Conservation (phyloP, 2,329 filamentous ascomycete species). For the Lachnellula suecica region DNA sequence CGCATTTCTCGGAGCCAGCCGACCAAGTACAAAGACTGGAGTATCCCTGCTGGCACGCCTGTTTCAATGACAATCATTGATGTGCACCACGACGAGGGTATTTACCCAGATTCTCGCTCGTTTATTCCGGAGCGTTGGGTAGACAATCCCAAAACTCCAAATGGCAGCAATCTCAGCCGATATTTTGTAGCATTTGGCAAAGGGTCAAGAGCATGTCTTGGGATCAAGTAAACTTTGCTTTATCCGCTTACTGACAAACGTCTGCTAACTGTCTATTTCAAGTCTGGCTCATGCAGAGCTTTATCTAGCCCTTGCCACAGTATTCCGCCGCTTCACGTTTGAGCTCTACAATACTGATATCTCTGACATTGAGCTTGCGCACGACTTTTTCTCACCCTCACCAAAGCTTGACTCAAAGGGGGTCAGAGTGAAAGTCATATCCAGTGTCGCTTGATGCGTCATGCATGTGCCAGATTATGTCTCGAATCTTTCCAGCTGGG, state of each 20-base stretch:
- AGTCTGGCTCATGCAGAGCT: constrained; percentile 9
- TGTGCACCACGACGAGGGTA: constrained; percentile 11
- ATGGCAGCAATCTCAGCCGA: not conserved
- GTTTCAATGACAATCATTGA: constrained; percentile 2
- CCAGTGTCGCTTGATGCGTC: too few relatives aligned
- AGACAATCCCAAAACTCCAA: not conserved
- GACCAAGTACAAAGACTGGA: constrained; percentile 2
- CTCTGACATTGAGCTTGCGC: constrained; percentile 3
- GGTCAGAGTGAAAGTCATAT: too few relatives aligned
- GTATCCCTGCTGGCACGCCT: constrained; percentile 10
- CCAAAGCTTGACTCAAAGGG: constrained; percentile 10
- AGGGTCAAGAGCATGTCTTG: constrained; percentile 11
- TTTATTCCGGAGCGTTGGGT: constrained; percentile 14
- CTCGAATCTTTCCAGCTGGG: too few relatives aligned
- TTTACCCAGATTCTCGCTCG: constrained; percentile 8
- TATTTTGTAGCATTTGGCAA: too few relatives aligned
- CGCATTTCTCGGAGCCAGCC: too few relatives aligned
- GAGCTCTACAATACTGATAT: constrained; percentile 4
- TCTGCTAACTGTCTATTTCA: not conserved
- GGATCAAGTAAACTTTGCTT: constrained; percentile 7
- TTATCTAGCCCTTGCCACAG: constrained; percentile 3
- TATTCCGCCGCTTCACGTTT: not conserved
- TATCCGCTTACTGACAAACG: not conserved
- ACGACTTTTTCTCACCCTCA: constrained; percentile 4
- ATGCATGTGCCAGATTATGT: too few relatives aligned